Conservation (phyloP, 2,329 filamentous ascomycete species). For the Claviceps citrina region DNA sequence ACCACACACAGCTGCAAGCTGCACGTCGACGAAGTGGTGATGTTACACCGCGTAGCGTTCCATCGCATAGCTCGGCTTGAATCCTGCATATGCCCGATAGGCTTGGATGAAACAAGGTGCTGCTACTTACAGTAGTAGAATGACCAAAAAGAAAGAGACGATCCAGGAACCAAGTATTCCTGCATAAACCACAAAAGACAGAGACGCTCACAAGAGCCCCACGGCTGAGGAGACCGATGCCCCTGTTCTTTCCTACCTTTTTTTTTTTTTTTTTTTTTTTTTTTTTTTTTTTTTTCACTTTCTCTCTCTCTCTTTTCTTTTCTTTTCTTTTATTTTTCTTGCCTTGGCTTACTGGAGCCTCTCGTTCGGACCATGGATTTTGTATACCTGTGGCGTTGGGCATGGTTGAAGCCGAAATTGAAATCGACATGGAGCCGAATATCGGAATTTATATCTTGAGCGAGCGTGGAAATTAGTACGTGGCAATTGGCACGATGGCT, state of each 20-base stretch:
- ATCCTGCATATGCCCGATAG: background rate
- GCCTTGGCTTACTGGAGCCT: background rate
- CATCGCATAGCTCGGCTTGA: constrained; percentile 28
- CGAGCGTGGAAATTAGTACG: too few species aligned
- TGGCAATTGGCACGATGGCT: too few species aligned
- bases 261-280: background rate
- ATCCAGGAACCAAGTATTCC: background rate
- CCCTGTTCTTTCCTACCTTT: too few species aligned
- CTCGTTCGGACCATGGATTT: background rate
- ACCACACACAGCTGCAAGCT: constrained; percentile 27
- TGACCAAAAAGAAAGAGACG: background rate
- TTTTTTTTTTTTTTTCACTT: background rate
- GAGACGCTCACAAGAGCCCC: constrained; percentile 2
- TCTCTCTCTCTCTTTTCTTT: background rate
- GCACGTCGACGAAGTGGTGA: constrained; percentile 39
- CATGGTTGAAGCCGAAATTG: too few species aligned
- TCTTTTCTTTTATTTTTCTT: too few species aligned
- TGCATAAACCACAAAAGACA: constrained; percentile 1
- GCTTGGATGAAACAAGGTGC: background rate
- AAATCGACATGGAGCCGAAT: too few species aligned
- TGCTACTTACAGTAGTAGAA: background rate
- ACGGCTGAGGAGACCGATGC: background rate
- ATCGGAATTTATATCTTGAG: too few species aligned
- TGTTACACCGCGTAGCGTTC: constrained; percentile 38
- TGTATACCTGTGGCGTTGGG: background rate